A percentile compares a stretch with the other conserved stretches of the same genome.
These are phyloP conservation scores for Metschnikowia arizonensis DNA, from an alignment of 805 yeast genomes.

Conservation along the genomic window DNA sequence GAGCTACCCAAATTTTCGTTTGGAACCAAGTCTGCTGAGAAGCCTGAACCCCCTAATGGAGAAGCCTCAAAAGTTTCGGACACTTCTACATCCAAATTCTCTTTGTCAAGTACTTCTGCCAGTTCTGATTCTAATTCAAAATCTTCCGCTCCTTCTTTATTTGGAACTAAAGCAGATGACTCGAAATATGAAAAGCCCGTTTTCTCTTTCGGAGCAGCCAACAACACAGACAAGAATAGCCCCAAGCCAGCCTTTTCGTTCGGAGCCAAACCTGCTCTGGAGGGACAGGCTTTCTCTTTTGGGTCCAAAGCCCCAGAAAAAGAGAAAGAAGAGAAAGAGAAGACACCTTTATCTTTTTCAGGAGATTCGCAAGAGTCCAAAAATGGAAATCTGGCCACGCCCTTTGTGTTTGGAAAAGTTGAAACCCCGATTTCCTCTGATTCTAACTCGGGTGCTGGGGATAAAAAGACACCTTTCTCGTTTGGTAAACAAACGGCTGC, in stretches of 20 bases:
- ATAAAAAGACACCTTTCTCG: conserved; percentile 1
- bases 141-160: background rate
- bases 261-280: conserved; percentile 8
- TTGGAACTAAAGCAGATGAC: background rate
- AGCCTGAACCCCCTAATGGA: background rate
- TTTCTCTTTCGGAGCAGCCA: conserved; percentile 5
- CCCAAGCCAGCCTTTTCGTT: conserved; percentile 15
- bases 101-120: background rate
- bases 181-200: background rate
- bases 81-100: background rate
- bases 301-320: background rate
- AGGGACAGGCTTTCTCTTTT: conserved; percentile 2
- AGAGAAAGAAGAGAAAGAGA: background rate
- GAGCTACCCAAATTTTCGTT: conserved; percentile 1
- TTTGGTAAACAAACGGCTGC: conserved; percentile 4
- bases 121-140: background rate
- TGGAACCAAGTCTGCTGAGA: background rate
- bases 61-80: background rate
- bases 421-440: conserved; percentile 5
- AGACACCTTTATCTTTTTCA: background rate
- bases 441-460: background rate
- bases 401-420: conserved; percentile 15
- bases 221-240: background rate
- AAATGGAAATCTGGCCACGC: background rate
- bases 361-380: background rate